Evolutionary conservation across 768 basidiomycete species (phyloP).

Genomic region (Auricularia heimuer): DNA sequence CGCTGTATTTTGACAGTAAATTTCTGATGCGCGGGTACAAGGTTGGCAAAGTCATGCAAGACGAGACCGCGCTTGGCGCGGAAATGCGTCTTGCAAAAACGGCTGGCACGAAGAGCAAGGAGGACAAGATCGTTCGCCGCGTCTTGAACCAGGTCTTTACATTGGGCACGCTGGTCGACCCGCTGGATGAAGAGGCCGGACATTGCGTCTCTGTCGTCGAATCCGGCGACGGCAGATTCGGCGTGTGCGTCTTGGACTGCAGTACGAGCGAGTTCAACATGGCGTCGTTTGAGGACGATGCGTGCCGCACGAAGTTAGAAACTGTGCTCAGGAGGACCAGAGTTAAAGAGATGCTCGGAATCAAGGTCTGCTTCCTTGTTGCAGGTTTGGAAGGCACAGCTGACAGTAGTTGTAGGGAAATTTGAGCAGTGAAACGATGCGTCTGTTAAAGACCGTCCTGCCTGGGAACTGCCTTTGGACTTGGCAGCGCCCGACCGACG

Average conservation of each 20-base stretch:
- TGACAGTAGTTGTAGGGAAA: constrained; percentile 42
- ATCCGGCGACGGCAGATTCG: constrained; percentile 46
- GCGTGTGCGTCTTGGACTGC: constrained; percentile 86
- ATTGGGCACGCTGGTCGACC: constrained; percentile 90
- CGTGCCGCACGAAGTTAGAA: constrained; percentile 85
- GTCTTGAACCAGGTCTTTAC: constrained; percentile 96
- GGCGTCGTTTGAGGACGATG: constrained; percentile 83
- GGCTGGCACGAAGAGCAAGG: constrained; percentile 27
- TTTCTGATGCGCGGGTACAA: constrained; percentile 77
- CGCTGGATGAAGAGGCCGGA: constrained; percentile 85
- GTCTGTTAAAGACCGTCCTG: constrained; percentile 71
- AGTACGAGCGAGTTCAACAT: constrained; percentile 93
- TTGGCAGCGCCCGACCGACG: constrained; percentile 71
- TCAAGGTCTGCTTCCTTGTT: constrained; percentile 48
- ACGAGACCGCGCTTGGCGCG: constrained; percentile 92
- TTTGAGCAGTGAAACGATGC: constrained; percentile 70
- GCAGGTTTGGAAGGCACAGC: constrained; percentile 20
- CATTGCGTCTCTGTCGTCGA: constrained; percentile 90
- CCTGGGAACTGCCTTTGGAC: constrained; percentile 85
- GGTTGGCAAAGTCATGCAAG: constrained; percentile 93
- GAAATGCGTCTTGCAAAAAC: constrained; percentile 81
- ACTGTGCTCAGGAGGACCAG: constrained; percentile 86
- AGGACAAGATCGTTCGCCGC: constrained; percentile 82
- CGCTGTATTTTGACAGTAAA: constrained; percentile 38
- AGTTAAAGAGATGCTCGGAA: constrained; percentile 84